Evolutionary conservation across 495 filamentous ascomycete species (phyloP).

Genomic region (Cryomyces minteri): DNA sequence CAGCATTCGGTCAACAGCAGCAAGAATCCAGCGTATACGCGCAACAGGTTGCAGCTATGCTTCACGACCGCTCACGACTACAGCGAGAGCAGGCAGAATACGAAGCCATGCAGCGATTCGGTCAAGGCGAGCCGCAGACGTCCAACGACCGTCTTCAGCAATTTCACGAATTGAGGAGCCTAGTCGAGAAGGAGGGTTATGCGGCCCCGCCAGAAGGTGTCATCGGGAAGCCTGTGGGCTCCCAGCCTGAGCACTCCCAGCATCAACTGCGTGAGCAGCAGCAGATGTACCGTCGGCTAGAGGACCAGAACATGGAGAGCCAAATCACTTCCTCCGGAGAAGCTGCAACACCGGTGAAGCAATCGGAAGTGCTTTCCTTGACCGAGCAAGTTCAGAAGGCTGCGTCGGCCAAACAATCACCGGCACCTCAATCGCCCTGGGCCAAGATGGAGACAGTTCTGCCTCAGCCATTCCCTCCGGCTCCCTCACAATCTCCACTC

Average conservation of each 20-base stretch:
- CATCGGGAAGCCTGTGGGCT: slow-evolving; percentile 6
- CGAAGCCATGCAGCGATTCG: slow-evolving; percentile 24
- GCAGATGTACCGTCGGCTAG: no score
- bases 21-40: slow-evolving; percentile 30
- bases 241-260: neutral
- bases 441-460: slow-evolving; percentile 40
- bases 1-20: slow-evolving; percentile 24
- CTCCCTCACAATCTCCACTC: slow-evolving; percentile 56
- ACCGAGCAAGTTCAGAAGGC: slow-evolving; percentile 83
- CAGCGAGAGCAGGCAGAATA: slow-evolving; percentile 47
- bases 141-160: slow-evolving; percentile 42
- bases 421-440: slow-evolving; percentile 39
- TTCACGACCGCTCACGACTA: slow-evolving; percentile 40
- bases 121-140: slow-evolving; percentile 30
- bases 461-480: slow-evolving; percentile 64
- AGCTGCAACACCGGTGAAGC: slow-evolving; percentile 3
- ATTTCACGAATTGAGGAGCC: slow-evolving; percentile 36
- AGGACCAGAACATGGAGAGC: no score
- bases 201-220: slow-evolving; percentile 7
- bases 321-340: neutral
- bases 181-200: neutral
- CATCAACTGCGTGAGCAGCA: no score
- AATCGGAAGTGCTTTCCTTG: slow-evolving; percentile 36
- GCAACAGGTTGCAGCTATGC: slow-evolving; percentile 39
- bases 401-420: slow-evolving; percentile 44